These are phyloP conservation scores for Alternaria hordeiaustralica DNA, from an alignment of 2,329 filamentous ascomycete species.

Conservation along the genomic window DNA sequence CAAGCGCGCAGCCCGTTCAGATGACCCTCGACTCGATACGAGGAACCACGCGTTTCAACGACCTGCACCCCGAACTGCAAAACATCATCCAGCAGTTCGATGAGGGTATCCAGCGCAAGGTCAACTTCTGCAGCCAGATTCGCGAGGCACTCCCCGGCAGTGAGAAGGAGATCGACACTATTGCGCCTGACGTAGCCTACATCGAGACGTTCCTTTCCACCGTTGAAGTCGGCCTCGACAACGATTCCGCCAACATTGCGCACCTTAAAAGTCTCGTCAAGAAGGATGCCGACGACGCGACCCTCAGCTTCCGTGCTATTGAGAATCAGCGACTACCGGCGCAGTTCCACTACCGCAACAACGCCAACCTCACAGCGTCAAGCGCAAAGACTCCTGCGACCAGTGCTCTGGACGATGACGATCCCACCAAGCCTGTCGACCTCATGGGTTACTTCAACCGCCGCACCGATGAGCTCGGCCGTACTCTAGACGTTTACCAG, in stretches of 20 bases:
- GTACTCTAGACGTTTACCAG: constrained; percentile 50
- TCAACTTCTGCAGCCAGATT: constrained; percentile 76
- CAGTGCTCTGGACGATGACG: constrained; percentile 47
- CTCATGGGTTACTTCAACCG: constrained; percentile 56
- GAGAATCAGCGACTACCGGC: constrained; percentile 75
- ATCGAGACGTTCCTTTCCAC: constrained; percentile 67
- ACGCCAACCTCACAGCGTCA: constrained; percentile 45
- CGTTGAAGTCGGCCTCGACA: constrained; percentile 67
- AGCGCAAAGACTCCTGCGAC: constrained; percentile 33
- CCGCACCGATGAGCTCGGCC: constrained; percentile 49
- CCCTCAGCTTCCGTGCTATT: constrained; percentile 74
- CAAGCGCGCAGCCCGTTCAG: constrained; percentile 36
- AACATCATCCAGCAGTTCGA: constrained; percentile 80
- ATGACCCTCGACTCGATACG: constrained; percentile 68
- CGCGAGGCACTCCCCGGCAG: constrained; percentile 69
- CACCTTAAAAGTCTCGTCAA: constrained; percentile 64
- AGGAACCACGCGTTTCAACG: constrained; percentile 89
- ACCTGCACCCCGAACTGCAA: constrained; percentile 82
- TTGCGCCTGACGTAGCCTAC: constrained; percentile 70
- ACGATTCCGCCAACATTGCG: constrained; percentile 67
- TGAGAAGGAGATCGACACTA: constrained; percentile 66
- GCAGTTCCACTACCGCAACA: constrained; percentile 63
- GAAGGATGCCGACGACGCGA: constrained; percentile 72
- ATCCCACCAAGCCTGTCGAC: constrained; percentile 49
- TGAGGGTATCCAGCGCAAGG: constrained; percentile 78